phyloP scores from a whole-genome alignment of 257 asterid genomes.

The Haberlea rhodopensis region DNA sequence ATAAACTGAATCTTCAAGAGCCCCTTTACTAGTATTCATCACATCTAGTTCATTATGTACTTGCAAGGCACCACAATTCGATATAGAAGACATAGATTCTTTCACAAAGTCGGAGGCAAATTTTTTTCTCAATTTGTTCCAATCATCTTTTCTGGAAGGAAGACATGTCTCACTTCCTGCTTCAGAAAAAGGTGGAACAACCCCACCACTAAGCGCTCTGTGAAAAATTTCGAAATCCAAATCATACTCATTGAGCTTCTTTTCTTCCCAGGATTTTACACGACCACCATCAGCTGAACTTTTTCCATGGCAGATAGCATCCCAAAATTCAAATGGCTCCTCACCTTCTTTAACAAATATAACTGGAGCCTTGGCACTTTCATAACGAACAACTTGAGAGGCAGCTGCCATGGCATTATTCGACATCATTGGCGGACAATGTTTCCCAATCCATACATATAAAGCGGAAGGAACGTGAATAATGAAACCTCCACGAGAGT shows the following conservation, averaged over 20 bases:
- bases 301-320: conserved; percentile 34
- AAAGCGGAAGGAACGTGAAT: too few relatives aligned
- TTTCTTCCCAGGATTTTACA: conserved; percentile 29
- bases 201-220: conserved; percentile 72
- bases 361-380: too few relatives aligned
- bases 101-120: conserved; percentile 43
- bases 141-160: conserved; percentile 67
- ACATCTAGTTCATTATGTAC: conserved; percentile 29
- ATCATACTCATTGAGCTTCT: conserved; percentile 59
- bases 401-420: too few relatives aligned
- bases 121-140: conserved; percentile 68
- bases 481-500: too few relatives aligned
- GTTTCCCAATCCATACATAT: too few relatives aligned
- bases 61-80: conserved; percentile 23
- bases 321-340: too few relatives aligned
- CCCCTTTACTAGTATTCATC: conserved; percentile 29
- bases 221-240: conserved; percentile 68
- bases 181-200: conserved; percentile 68
- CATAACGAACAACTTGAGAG: too few relatives aligned
- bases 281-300: conserved; percentile 21
- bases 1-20: background rate
- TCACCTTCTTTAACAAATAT: too few relatives aligned
- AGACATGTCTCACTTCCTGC: conserved; percentile 57
- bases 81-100: conserved; percentile 45
- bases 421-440: too few relatives aligned